A percentile compares a stretch with the other conserved stretches of the same genome.
Evolutionary conservation across 1,139 yeast species (phyloP).

Genomic region (Oligophagozyma castellii): DNA sequence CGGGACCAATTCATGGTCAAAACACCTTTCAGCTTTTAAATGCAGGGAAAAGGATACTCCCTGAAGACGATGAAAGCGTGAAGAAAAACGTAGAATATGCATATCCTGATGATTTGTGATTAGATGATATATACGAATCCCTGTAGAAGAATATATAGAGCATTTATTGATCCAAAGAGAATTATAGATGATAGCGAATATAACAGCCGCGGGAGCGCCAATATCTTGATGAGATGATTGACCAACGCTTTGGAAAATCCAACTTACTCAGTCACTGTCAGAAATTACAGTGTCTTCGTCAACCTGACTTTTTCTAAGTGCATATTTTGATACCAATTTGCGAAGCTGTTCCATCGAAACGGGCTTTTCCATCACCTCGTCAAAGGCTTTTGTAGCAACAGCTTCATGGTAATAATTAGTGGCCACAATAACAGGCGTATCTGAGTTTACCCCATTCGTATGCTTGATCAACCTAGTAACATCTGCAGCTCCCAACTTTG

Average conservation of each 20-base stretch:
- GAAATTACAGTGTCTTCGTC: conserved; percentile 22
- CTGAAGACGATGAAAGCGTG: conserved; percentile 15
- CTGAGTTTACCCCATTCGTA: conserved; percentile 62
- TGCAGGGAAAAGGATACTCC: conserved; percentile 21
- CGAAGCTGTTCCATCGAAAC: conserved; percentile 35
- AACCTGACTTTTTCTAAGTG: conserved; percentile 21
- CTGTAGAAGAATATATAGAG: no score
- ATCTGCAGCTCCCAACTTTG: conserved; percentile 56
- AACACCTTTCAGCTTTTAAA: conserved; percentile 17
- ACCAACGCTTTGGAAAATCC: not conserved
- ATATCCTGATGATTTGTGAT: conserved; percentile 18
- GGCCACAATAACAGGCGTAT: conserved; percentile 66
- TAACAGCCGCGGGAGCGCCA: not conserved
- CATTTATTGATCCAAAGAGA: not conserved
- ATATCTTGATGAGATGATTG: not conserved
- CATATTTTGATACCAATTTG: conserved; percentile 19
- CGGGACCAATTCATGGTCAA: conserved; percentile 5
- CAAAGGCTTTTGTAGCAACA: conserved; percentile 41
- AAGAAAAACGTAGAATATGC: conserved; percentile 12
- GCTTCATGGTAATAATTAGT: conserved; percentile 69
- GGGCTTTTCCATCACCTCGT: conserved; percentile 67
- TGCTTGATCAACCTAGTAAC: conserved; percentile 65
- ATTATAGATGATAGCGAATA: not conserved
- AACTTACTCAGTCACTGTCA: conserved; percentile 13
- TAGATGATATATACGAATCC: not conserved